Evolutionary conservation across 2,329 filamentous ascomycete genomes (phyloP).

Genomic region (Helicocarpus griseus): DNA sequence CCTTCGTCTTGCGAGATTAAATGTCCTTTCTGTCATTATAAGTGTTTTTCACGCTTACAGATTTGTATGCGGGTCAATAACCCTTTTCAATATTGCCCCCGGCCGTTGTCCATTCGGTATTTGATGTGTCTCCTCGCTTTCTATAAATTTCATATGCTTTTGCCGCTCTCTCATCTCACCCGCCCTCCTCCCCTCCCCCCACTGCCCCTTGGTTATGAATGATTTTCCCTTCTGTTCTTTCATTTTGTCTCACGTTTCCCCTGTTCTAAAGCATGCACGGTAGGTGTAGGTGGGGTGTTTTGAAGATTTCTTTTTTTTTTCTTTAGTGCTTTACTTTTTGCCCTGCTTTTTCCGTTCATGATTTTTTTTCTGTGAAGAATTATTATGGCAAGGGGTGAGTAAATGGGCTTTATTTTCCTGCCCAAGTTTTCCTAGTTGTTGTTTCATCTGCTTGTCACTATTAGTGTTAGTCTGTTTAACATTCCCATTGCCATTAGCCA

Average conservation of each 20-base stretch:
- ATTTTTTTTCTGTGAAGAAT: too few species aligned
- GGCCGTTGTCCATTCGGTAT: neutral
- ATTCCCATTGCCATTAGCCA: too few species aligned
- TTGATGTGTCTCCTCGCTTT: neutral
- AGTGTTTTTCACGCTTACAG: too few species aligned
- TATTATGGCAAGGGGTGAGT: neutral
- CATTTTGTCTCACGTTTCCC: neutral
- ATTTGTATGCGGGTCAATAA: too few species aligned
- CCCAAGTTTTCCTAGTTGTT: neutral
- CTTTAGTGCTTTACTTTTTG: neutral
- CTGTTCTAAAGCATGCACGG: neutral
- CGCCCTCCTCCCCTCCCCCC: neutral
- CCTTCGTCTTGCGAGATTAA: too few species aligned
- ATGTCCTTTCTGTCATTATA: too few species aligned
- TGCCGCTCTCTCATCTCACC: too few species aligned
- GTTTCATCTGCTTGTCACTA: neutral
- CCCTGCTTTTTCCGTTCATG: neutral
- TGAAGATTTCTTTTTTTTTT: neutral
- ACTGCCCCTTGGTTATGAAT: neutral
- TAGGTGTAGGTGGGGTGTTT: neutral
- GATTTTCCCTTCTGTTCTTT: neutral
- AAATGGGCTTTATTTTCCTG: conserved; percentile 1
- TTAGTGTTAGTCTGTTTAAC: too few species aligned
- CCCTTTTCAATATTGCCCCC: neutral
- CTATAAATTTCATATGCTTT: too few species aligned